Percentiles rank a stretch among this genome's conserved stretches.
These are phyloP conservation scores for Bigelowiella natans DNA, from an alignment of 78 protist genomes.

Conservation along the genomic window DNA sequence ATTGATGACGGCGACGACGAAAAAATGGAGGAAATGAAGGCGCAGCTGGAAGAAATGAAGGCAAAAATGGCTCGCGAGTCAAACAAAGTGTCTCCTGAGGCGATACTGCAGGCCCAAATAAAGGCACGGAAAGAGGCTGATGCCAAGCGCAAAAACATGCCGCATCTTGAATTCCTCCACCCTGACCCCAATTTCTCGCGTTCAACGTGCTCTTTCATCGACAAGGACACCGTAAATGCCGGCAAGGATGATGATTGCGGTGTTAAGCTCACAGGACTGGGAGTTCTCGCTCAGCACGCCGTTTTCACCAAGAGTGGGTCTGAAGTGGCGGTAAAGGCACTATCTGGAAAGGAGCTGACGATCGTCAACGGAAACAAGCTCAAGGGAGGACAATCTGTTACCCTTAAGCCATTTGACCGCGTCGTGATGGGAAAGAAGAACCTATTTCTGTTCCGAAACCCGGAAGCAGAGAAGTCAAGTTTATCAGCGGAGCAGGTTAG, in stretches of 20 bases:
- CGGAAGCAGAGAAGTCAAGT: background rate
- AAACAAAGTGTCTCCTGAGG: background rate
- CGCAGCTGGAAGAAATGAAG: background rate
- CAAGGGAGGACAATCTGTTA: background rate
- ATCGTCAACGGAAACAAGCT: background rate
- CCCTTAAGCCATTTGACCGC: background rate
- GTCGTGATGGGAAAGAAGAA: background rate
- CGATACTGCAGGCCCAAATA: background rate
- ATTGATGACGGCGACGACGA: background rate
- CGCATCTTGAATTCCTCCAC: background rate
- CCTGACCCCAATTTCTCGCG: background rate
- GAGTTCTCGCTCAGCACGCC: background rate
- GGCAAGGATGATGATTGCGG: background rate
- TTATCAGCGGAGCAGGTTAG: background rate
- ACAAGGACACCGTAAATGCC: background rate
- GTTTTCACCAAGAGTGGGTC: background rate
- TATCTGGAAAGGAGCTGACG: background rate
- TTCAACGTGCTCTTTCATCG: background rate
- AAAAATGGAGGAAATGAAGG: background rate
- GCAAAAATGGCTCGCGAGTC: background rate
- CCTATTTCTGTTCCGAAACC: background rate
- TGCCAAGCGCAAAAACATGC: background rate
- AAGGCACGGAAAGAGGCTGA: background rate
- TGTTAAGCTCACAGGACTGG: background rate
- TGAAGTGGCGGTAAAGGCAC: background rate